Evolutionary conservation across 2,329 filamentous ascomycete species (phyloP).

Genomic region (Didymosphaeria variabile): DNA sequence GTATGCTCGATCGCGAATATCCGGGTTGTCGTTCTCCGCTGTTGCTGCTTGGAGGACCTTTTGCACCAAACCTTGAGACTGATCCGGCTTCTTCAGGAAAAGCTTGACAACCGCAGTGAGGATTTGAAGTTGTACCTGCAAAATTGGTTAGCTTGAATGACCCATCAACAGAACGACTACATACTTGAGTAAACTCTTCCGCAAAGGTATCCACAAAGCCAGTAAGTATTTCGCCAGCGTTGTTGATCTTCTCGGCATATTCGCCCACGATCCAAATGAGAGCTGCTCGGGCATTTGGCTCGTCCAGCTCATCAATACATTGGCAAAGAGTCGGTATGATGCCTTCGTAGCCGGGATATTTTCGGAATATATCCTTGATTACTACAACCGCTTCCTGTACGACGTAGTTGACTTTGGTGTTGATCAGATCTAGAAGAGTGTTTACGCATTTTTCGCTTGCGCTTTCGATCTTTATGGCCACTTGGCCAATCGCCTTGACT

Average conservation of each 20-base stretch:
- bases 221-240: constrained; percentile 92
- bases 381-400: constrained; percentile 99
- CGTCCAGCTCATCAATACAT: constrained; percentile 95
- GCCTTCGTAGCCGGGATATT: constrained; percentile 97
- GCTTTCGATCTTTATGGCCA: constrained; percentile 97
- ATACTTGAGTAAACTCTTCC: constrained; percentile 93
- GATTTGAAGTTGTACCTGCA: constrained; percentile 94
- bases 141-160: constrained; percentile 40
- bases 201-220: constrained; percentile 94
- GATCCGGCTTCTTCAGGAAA: constrained; percentile 95
- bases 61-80: constrained; percentile 88
- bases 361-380: constrained; percentile 97
- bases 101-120: constrained; percentile 96
- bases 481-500: constrained; percentile 95
- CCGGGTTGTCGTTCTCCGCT: constrained; percentile 94
- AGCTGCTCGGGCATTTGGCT: constrained; percentile 87
- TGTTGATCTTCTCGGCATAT: constrained; percentile 98
- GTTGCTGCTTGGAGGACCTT: constrained; percentile 94
- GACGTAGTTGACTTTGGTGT: constrained; percentile 98
- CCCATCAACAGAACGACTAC: constrained; percentile 32
- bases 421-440: constrained; percentile 89
- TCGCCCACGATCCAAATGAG: constrained; percentile 99
- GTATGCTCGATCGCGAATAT: constrained; percentile 95
- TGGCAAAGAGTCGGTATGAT: constrained; percentile 97
- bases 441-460: constrained; percentile 97